Conservation (phyloP, 176 grass and related monocot species). For the Miscanthus lutarioriparius region DNA sequence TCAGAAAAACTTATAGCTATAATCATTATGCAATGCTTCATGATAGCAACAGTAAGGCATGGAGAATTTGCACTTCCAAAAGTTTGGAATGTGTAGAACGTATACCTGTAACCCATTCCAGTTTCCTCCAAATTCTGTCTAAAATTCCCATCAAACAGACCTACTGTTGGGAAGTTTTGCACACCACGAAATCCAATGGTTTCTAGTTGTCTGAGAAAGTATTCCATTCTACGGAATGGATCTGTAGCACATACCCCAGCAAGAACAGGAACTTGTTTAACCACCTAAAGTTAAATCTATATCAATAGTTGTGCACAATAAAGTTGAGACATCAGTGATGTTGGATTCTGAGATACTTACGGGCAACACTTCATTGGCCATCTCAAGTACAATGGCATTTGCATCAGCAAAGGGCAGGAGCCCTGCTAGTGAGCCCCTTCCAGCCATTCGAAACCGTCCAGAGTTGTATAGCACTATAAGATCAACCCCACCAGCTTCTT, state of each 20-base stretch:
- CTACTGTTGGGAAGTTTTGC: slow-evolving; percentile 97
- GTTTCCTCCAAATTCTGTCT: slow-evolving; percentile 95
- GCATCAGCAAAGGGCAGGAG: slow-evolving; percentile 90
- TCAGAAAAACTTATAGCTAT: background rate
- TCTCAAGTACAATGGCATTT: slow-evolving; percentile 91
- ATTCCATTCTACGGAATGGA: slow-evolving; percentile 89
- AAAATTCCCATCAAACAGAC: slow-evolving; percentile 92
- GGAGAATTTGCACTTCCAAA: background rate
- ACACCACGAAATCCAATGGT: slow-evolving; percentile 80
- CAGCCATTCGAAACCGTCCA: slow-evolving; percentile 89
- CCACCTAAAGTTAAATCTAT: slow-evolving; percentile 49
- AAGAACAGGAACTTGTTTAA: slow-evolving; percentile 87
- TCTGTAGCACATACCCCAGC: slow-evolving; percentile 96
- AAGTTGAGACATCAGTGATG: background rate
- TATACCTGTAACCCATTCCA: slow-evolving; percentile 94
- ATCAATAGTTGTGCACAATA: slow-evolving; percentile 21
- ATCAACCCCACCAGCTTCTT: slow-evolving; percentile 96
- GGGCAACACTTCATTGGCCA: slow-evolving; percentile 93
- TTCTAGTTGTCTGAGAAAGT: slow-evolving; percentile 84
- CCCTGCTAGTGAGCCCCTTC: slow-evolving; percentile 87
- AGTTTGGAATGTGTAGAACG: background rate
- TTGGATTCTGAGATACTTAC: slow-evolving; percentile 47
- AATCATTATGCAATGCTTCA: background rate
- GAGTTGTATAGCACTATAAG: slow-evolving; percentile 96
- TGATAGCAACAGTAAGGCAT: background rate